Conservation (phyloP, 176 grass and related monocot species). For the Lolium perenne region DNA sequence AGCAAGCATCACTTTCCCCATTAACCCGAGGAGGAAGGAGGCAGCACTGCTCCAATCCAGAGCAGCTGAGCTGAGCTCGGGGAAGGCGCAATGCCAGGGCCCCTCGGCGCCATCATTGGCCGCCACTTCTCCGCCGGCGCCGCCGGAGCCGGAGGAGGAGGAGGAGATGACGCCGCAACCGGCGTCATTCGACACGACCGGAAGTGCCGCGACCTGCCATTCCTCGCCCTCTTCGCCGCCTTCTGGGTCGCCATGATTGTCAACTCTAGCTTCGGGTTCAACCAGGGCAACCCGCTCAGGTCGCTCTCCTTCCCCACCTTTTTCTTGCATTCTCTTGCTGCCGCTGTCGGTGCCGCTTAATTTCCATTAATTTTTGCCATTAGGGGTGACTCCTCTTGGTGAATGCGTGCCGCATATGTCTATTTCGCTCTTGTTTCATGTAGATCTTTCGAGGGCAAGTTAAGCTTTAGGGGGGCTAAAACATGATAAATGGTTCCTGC, state of each 20-base stretch:
- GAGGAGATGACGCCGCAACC: slow-evolving; percentile 38
- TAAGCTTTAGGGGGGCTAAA: not conserved
- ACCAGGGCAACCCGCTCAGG: slow-evolving; percentile 89
- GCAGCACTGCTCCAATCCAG: not conserved
- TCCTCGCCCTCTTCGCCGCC: slow-evolving; percentile 73
- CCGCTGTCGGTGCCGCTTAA: slow-evolving; percentile 24
- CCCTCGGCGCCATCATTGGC: slow-evolving; percentile 84
- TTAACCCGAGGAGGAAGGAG: not conserved
- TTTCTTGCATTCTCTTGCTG: not conserved
- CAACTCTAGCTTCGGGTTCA: slow-evolving; percentile 99
- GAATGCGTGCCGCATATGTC: not conserved
- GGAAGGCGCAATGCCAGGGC: slow-evolving; percentile 55
- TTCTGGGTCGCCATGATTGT: slow-evolving; percentile 94
- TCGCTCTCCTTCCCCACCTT: slow-evolving; percentile 11
- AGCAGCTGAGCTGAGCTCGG: not conserved
- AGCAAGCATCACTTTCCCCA: not conserved
- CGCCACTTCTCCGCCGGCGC: slow-evolving; percentile 45
- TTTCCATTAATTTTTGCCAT: not conserved
- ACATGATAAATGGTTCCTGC: not conserved
- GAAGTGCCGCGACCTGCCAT: slow-evolving; percentile 87
- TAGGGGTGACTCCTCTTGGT: not conserved
- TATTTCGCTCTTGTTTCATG: not conserved
- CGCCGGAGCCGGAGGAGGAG: slow-evolving; percentile 44
- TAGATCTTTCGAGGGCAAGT: not conserved
- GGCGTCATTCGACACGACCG: slow-evolving; percentile 79